These are phyloP conservation scores for Chlorella sorokiniana DNA, from an alignment of 139 green algal species.

Conservation along the genomic window DNA sequence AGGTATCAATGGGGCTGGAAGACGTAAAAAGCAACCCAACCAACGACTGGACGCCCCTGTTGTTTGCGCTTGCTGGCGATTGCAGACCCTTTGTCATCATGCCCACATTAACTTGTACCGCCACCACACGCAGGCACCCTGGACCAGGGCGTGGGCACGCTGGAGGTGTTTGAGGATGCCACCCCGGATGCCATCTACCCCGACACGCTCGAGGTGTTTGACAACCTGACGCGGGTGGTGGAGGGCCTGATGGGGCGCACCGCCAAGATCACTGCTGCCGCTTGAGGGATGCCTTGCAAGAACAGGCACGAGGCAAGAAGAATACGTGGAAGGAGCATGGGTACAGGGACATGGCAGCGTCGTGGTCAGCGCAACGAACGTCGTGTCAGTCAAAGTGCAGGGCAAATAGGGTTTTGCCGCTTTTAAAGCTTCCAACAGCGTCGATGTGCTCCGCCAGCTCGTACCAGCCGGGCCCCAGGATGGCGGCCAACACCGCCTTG, in stretches of 20 bases:
- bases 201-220: constrained; percentile 79
- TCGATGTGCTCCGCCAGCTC: constrained; percentile 16
- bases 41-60: neutral
- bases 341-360: neutral
- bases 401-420: neutral
- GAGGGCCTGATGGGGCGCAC: constrained; percentile 81
- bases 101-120: neutral
- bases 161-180: constrained; percentile 89
- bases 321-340: neutral
- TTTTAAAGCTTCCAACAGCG: neutral
- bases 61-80: neutral
- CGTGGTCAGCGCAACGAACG: neutral
- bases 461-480: neutral
- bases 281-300: neutral
- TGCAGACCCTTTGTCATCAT: neutral
- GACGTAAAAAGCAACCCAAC: neutral
- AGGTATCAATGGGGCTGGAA: too few relatives aligned
- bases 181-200: constrained; percentile 78
- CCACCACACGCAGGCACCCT: constrained; percentile 67
- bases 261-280: constrained; percentile 67
- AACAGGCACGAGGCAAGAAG: neutral
- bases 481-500: neutral
- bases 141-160: constrained; percentile 87
- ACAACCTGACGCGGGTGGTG: constrained; percentile 86
- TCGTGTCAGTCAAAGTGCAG: neutral